These are phyloP conservation scores for Trichoderma erinaceum DNA, from an alignment of 495 filamentous ascomycete genomes.

Conservation along the genomic window DNA sequence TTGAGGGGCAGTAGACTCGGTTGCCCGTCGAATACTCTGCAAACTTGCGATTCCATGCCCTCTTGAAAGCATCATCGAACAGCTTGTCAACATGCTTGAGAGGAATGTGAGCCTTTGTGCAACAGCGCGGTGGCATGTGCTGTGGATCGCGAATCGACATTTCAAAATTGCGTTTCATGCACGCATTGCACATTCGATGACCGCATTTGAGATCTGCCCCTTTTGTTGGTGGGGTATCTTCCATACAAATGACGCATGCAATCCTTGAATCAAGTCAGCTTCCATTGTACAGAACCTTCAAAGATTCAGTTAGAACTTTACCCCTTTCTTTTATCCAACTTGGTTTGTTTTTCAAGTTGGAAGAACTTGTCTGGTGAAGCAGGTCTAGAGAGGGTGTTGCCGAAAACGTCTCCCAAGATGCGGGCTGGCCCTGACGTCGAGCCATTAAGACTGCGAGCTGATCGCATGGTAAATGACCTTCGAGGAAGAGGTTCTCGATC, in stretches of 20 bases:
- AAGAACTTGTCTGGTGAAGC: conserved; percentile 7
- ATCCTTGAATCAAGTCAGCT: conserved; percentile 35
- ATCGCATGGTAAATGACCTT: conserved; percentile 6
- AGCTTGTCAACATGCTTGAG: conserved; percentile 66
- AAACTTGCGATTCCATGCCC: conserved; percentile 69
- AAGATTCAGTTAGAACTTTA: neutral
- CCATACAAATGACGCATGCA: conserved; percentile 63
- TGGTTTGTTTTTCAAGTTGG: neutral
- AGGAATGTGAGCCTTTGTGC: conserved; percentile 63
- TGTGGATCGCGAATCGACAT: conserved; percentile 66
- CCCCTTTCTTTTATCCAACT: neutral
- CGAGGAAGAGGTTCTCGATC: neutral
- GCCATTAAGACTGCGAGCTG: neutral
- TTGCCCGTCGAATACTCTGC: conserved; percentile 67
- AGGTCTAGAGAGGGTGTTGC: neutral
- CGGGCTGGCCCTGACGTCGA: neutral
- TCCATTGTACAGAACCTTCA: neutral
- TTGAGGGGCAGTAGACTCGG: conserved; percentile 65
- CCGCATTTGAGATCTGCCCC: conserved; percentile 65
- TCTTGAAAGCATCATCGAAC: conserved; percentile 67
- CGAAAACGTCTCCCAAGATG: neutral
- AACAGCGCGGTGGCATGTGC: conserved; percentile 77
- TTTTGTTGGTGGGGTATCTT: conserved; percentile 52
- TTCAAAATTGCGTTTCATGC: conserved; percentile 64
- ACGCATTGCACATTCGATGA: conserved; percentile 72